Evolutionary conservation across 2,329 filamentous ascomycete genomes (phyloP), one percentile per base, ranked within the genome.

Genomic region (Alternaria conjuncta): DNA sequence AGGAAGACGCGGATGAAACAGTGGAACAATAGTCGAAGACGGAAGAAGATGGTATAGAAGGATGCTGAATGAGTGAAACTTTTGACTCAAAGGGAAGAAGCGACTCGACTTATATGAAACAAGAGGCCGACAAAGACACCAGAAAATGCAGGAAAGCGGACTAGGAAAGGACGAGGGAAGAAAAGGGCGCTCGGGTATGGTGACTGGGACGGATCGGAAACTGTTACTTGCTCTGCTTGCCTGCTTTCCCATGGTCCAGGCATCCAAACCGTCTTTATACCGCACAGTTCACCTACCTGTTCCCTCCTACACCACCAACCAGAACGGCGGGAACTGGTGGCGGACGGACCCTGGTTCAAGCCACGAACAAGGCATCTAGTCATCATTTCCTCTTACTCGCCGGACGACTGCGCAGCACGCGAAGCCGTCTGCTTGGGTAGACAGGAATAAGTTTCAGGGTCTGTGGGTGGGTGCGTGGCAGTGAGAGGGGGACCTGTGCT

Each of bases 191-290:
- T 55, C 55, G 61, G 53, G 57, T 65, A 57, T 60, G 62, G 63
- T 65, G 60, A 64, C 55, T 64, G 57, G 44, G 36, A 60, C 55
- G 58, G 55, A 36, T 64, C 63, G 68, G 71, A 63, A 41, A 18
- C 36, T 41, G 15, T 61, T 66, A 18, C n/a, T 32, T 30, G 28
- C 18, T 60, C 25, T 57, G 44, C 51, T 50, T 50, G 60, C 47
- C 55, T 46, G 23, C 28, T 53, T 50, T 47, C 50, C 55, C 30
- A 53, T 63, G 60, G 30, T 60, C 66, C 68, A 65, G 67, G 60
- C 65, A 66, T 62, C 69, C 70, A 75, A 73, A 74, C 72, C 55
- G 68, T 71, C 75, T 76, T 76, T 77, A 76, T 76, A 76, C 65
- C 56, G 61, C 63, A 64, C 58, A 58, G 55, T 57, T 57, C 60